Base-by-base conservation (phyloP, 2,329 filamentous ascomycete species). In the Penicillium sp. region DNA sequence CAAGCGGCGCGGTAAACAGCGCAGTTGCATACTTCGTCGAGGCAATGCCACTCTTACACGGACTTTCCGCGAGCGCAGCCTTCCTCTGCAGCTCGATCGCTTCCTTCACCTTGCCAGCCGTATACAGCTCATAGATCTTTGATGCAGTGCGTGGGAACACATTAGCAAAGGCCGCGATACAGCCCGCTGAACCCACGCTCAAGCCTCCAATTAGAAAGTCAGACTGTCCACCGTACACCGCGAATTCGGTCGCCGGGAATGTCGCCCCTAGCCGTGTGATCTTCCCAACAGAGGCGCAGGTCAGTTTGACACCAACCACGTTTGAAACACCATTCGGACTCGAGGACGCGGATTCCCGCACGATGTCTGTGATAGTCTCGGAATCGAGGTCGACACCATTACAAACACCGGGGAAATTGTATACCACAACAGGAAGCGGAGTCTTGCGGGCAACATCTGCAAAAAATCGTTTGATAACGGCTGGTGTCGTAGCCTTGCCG, bases 141-240 rank as follows among this genome's bases (percentile, higher is more conserved):
- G 83, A 82, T 21, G 88, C 80, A 0, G 84, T 82, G 69, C 82
- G 83, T 0, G 85, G 85, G 56, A 85, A 85, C 3, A 86, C 77
- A 64, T 87, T 87, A 35, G 82, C 84, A 69, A 88, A 87, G 1
- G 82, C 85, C 1, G 84, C 81, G 55, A 88, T 85, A 64, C 83
- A 86, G 0, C 85, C 85, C 0, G 82, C 80, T 21, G 79, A 81
- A 1, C 86, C 85, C 3, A 81, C 79, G 2, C 80, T 79, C 15
- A 88, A 67, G 0, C 84, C 85, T 2, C 81, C 84, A 19, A 87
- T 76, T 57, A 92, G 73, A 72, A 90, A 92, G 70, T 92, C 90
- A 1, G 86, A 86, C 77, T 92, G 90, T 0, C 91, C 91, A 0
- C 89, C 90, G 69, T 87, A 92, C 0, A 87, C 85, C 1, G 88